Evolutionary conservation across 164 flowering plant genomes (phyloP).

Genomic region (Berberis thunbergii): DNA sequence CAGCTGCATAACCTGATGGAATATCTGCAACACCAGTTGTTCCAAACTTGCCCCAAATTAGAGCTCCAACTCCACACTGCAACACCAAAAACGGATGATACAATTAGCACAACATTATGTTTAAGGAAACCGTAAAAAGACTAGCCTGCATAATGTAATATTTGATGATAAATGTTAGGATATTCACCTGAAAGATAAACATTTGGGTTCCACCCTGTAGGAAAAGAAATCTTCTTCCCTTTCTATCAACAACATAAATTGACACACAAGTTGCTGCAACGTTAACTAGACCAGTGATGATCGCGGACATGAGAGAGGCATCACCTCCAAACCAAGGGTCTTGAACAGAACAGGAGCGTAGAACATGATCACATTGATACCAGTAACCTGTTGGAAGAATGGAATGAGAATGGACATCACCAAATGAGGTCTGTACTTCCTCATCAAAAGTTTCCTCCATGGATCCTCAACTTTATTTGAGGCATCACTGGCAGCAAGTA

Average conservation of each 20-base stretch:
- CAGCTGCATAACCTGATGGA: not conserved
- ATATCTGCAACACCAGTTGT: not conserved
- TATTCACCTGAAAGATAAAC: conserved; percentile 12
- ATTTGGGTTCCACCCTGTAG: conserved; percentile 16
- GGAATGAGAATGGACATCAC: conserved; percentile 15
- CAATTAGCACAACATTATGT: not conserved
- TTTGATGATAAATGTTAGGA: not conserved
- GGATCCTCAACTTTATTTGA: not conserved
- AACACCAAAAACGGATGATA: no score
- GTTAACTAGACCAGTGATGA: conserved; percentile 14
- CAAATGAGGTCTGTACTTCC: conserved; percentile 18
- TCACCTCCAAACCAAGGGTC: conserved; percentile 14
- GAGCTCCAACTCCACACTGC: conserved; percentile 7
- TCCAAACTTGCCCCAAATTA: conserved; percentile 7
- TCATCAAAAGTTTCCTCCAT: not conserved
- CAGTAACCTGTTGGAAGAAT: conserved; percentile 18
- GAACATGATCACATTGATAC: conserved; percentile 16
- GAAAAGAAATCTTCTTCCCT: conserved; percentile 11
- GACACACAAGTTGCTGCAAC: conserved; percentile 9
- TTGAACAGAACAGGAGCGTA: conserved; percentile 16
- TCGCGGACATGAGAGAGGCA: conserved; percentile 13
- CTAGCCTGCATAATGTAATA: no score
- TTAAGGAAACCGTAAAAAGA: not conserved
- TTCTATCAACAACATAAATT: conserved; percentile 4
- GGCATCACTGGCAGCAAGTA: not conserved